Percentiles rank a stretch among this genome's conserved stretches.
phyloP scores from a whole-genome alignment of 2,329 filamentous ascomycete genomes.

The Ophiognomonia clavigignenti-juglandacearum region DNA sequence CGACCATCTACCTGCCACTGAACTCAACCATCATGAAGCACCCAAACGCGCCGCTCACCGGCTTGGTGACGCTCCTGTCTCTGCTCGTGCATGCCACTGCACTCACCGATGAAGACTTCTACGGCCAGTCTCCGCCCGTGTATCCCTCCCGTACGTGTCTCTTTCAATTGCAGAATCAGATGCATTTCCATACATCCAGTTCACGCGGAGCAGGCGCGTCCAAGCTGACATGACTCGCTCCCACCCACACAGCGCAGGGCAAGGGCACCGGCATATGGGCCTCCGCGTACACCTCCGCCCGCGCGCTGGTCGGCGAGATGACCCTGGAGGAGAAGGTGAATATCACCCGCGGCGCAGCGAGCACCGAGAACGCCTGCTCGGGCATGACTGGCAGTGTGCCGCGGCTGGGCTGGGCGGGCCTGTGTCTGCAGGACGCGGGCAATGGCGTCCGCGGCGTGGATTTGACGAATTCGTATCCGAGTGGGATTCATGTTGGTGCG shows the following conservation, averaged over 20 bases:
- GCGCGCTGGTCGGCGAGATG: slow-evolving; percentile 53
- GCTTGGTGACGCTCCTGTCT: not conserved
- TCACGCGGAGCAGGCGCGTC: not conserved
- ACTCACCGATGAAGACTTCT: slow-evolving; percentile 11
- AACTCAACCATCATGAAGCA: slow-evolving; percentile 1
- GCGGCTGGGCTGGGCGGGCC: slow-evolving; percentile 38
- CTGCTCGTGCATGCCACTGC: not conserved
- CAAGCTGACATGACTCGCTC: not conserved
- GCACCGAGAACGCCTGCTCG: slow-evolving; percentile 45
- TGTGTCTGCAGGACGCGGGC: slow-evolving; percentile 46
- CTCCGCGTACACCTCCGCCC: slow-evolving; percentile 53
- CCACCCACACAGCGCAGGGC: slow-evolving; percentile 17
- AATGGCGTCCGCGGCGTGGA: slow-evolving; percentile 45
- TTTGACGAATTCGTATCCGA: slow-evolving; percentile 43
- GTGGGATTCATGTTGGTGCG: slow-evolving; percentile 42
- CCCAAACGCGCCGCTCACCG: not conserved
- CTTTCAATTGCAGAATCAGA: too few relatives aligned
- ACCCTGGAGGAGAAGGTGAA: slow-evolving; percentile 62
- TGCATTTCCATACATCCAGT: too few relatives aligned
- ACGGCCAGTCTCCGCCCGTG: slow-evolving; percentile 15
- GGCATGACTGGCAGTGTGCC: slow-evolving; percentile 43
- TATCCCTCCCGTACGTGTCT: slow-evolving; percentile 20
- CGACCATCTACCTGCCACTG: too few relatives aligned
- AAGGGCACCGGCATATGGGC: slow-evolving; percentile 41
- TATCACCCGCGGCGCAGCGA: slow-evolving; percentile 35